Conservation (phyloP, 306 rosid genomes). For the Corylus avellana region DNA sequence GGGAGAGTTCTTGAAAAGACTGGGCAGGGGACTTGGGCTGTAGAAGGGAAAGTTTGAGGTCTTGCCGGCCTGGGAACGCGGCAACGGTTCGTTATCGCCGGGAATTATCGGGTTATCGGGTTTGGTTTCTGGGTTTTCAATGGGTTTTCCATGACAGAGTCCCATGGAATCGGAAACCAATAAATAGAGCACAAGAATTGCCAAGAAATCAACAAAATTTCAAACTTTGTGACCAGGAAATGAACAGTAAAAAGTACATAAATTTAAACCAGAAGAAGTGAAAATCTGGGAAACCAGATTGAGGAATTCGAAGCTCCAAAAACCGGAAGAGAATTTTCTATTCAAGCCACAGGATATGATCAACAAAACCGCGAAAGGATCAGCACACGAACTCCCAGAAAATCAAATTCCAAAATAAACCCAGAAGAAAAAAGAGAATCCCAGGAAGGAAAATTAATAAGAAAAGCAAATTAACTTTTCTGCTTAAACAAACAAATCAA, state of each 20-base stretch:
- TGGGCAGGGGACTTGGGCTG: constrained; percentile 86
- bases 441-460: constrained; percentile 25
- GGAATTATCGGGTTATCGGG: constrained; percentile 21
- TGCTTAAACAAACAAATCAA: constrained; percentile 30
- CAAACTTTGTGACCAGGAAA: constrained; percentile 7
- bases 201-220: constrained; percentile 13
- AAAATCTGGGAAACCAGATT: constrained; percentile 3
- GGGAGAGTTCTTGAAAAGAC: constrained; percentile 78
- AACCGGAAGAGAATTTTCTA: constrained; percentile 1
- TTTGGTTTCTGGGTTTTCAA: constrained; percentile 39
- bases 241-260: not conserved
- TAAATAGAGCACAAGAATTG: constrained; percentile 11
- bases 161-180: constrained; percentile 57
- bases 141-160: constrained; percentile 72
- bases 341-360: constrained; percentile 24
- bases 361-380: constrained; percentile 30
- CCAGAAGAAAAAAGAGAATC: constrained; percentile 15
- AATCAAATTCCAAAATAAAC: constrained; percentile 25
- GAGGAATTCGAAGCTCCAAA: constrained; percentile 16
- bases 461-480: constrained; percentile 45
- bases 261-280: constrained; percentile 19
- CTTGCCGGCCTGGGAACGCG: constrained; percentile 37
- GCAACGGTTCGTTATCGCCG: constrained; percentile 28
- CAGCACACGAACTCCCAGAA: constrained; percentile 29
- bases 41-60: constrained; percentile 70